Conservation (phyloP, 805 yeast genomes). For the Yamadazyma sp. region DNA sequence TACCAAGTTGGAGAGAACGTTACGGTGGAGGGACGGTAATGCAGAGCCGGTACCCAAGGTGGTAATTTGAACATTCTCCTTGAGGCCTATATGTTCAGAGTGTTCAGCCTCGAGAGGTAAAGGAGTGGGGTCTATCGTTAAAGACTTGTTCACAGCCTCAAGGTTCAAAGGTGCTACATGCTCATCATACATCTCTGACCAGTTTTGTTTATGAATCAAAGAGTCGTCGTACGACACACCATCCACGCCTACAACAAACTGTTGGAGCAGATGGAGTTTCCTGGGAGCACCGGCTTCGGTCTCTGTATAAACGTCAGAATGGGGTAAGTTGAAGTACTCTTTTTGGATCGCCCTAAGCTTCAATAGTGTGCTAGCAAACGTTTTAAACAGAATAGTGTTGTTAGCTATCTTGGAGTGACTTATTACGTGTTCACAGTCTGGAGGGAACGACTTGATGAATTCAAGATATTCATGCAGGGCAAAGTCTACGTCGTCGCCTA, state of each 20-base stretch:
- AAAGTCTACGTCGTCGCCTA: constrained; percentile 61
- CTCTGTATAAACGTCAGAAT: constrained; percentile 19
- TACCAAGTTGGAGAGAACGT: constrained; percentile 78
- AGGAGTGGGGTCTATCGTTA: constrained; percentile 20
- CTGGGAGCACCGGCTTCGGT: constrained; percentile 1
- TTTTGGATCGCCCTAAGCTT: constrained; percentile 57
- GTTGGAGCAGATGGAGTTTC: constrained; percentile 35
- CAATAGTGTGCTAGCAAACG: constrained; percentile 52
- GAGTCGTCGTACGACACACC: constrained; percentile 24
- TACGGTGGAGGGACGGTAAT: constrained; percentile 77
- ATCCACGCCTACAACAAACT: constrained; percentile 23
- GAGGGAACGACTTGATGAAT: constrained; percentile 57
- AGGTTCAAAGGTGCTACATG: constrained; percentile 21
- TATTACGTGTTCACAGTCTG: constrained; percentile 56
- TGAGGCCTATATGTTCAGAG: constrained; percentile 21
- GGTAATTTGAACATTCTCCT: constrained; percentile 61
- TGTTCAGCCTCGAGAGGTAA: constrained; percentile 20
- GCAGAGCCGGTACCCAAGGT: constrained; percentile 95
- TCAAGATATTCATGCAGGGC: constrained; percentile 40
- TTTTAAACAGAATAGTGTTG: constrained; percentile 57
- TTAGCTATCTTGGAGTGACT: constrained; percentile 71
- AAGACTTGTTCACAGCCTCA: constrained; percentile 15
- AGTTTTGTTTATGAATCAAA: constrained; percentile 18
- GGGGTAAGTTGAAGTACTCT: constrained; percentile 44
- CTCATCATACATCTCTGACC: constrained; percentile 34